Conservation (phyloP, 2,329 filamentous ascomycete genomes). For the Hysterium pulicare region DNA sequence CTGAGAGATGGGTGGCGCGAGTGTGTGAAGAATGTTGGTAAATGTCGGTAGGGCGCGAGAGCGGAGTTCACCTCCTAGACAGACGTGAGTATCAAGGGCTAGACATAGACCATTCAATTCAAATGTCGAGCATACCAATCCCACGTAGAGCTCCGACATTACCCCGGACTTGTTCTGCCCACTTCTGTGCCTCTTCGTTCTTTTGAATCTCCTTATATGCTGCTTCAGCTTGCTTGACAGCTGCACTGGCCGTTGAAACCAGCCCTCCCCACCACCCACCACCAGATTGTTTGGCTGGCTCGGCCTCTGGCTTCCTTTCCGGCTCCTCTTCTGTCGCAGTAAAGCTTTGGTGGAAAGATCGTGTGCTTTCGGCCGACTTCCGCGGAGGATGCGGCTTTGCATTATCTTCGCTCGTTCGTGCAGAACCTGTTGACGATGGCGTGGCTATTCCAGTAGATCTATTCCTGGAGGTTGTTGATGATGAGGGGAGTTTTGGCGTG, state of each 20-base stretch:
- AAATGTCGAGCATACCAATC: conserved; percentile 55
- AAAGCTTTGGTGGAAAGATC: conserved; percentile 68
- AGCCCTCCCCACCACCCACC: conserved; percentile 68
- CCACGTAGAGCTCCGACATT: conserved; percentile 77
- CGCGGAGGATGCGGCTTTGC: conserved; percentile 43
- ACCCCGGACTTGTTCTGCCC: conserved; percentile 89
- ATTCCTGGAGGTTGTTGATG: conserved; percentile 39
- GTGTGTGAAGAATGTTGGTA: conserved; percentile 88
- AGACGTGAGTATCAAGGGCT: conserved; percentile 7
- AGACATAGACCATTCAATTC: neutral
- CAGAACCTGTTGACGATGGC: conserved; percentile 38
- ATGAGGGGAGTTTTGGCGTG: conserved; percentile 67
- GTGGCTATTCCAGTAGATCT: conserved; percentile 28
- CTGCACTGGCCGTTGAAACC: conserved; percentile 76
- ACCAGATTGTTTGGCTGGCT: conserved; percentile 44
- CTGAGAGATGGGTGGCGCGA: conserved; percentile 92
- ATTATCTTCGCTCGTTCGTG: conserved; percentile 60
- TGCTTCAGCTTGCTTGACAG: conserved; percentile 87
- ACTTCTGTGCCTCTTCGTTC: conserved; percentile 94
- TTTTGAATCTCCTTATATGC: conserved; percentile 93
- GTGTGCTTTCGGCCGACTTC: conserved; percentile 75
- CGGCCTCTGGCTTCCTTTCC: conserved; percentile 52
- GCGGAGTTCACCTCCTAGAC: conserved; percentile 67
- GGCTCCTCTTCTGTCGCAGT: conserved; percentile 56
- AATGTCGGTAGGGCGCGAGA: conserved; percentile 86